Conservation (phyloP, 2,329 filamentous ascomycete species). For the Penicillium oxalicum region DNA sequence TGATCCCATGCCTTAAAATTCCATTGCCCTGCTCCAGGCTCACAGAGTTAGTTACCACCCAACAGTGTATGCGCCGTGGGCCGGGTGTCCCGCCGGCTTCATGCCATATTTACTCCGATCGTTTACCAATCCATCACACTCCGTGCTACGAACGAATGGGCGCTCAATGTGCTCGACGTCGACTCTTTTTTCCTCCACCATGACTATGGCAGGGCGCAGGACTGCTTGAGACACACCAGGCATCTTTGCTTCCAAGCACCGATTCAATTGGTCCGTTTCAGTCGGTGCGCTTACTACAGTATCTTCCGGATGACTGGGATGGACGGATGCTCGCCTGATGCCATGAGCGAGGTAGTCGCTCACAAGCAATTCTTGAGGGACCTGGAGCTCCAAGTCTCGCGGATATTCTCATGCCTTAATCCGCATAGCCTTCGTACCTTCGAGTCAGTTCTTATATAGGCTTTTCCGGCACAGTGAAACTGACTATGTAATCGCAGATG, state of each 20-base stretch:
- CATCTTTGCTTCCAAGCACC: conserved; percentile 1
- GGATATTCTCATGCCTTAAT: conserved; percentile 1
- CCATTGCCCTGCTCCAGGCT: not conserved
- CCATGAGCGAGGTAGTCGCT: conserved; percentile 1
- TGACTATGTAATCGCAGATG: not conserved
- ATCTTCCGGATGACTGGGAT: conserved; percentile 2
- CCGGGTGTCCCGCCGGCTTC: not conserved
- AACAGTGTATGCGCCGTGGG: not conserved
- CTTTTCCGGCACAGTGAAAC: not conserved
- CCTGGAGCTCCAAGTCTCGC: conserved; percentile 1
- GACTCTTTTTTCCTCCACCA: conserved; percentile 4
- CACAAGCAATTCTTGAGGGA: conserved; percentile 3
- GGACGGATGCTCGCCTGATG: not conserved
- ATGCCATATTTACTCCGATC: not conserved
- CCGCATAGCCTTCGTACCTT: conserved; percentile 5
- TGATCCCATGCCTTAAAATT: not conserved
- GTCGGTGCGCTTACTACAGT: conserved; percentile 4
- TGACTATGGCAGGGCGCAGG: not conserved
- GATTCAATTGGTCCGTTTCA: conserved; percentile 3
- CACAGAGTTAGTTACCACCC: not conserved
- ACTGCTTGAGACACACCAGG: not conserved
- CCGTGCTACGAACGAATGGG: conserved; percentile 5
- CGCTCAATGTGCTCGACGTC: conserved; percentile 4
- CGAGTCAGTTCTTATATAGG: not conserved
- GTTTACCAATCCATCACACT: conserved; percentile 2